phyloP scores from a whole-genome alignment of 371 early-diverging fungal genomes.

The Paraphysoderma sedebokerense region DNA sequence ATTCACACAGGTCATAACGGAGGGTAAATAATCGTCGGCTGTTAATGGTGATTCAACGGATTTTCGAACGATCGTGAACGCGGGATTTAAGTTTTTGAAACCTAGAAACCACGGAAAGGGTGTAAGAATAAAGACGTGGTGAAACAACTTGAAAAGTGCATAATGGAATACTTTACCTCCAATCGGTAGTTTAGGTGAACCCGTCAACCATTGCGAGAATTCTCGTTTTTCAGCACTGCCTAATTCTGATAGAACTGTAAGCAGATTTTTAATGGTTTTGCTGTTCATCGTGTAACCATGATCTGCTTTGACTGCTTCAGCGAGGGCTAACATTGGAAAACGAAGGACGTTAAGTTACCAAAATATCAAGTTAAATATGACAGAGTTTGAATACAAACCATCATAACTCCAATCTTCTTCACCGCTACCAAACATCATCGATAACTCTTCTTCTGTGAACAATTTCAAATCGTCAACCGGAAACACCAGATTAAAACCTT shows the following conservation, averaged over 20 bases:
- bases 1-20: constrained; percentile 93
- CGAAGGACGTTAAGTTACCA: not conserved
- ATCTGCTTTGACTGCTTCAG: constrained; percentile 59
- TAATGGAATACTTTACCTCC: constrained; percentile 33
- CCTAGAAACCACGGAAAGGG: constrained; percentile 15
- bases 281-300: constrained; percentile 71
- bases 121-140: not conserved
- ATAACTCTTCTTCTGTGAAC: constrained; percentile 54
- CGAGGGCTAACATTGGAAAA: constrained; percentile 26
- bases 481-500: constrained; percentile 66
- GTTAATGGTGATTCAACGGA: constrained; percentile 24
- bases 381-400: constrained; percentile 34
- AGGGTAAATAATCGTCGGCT: constrained; percentile 71
- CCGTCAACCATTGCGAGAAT: constrained; percentile 81
- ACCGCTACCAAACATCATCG: constrained; percentile 28
- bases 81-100: constrained; percentile 63
- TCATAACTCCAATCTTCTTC: constrained; percentile 66
- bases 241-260: constrained; percentile 47
- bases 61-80: constrained; percentile 76
- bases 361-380: not conserved
- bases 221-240: constrained; percentile 39
- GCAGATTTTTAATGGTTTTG: constrained; percentile 38
- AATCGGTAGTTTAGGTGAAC: constrained; percentile 76
- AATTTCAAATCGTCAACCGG: constrained; percentile 42
- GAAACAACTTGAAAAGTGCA: not conserved